A percentile compares a stretch with the other conserved stretches of the same genome.
Conservation (phyloP, 164 flowering plant species). For the Echeveria elegans region DNA sequence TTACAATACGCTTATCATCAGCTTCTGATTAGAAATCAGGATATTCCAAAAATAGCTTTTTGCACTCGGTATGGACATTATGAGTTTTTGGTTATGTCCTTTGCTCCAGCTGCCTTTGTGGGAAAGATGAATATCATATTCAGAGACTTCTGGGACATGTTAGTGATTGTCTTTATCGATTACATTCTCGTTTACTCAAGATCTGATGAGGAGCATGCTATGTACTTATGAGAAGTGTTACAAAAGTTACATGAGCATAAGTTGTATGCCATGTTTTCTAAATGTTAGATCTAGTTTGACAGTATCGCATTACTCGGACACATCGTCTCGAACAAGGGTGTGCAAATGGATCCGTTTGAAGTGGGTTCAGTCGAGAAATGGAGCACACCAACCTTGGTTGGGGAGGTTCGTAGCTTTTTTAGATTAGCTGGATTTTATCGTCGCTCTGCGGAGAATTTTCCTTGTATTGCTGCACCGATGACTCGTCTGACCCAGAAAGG, state of each 20-base stretch:
- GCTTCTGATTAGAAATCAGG: neutral
- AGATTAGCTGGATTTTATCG: neutral
- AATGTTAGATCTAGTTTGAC: neutral
- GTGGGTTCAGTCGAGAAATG: neutral
- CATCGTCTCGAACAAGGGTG: neutral
- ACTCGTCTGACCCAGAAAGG: neutral
- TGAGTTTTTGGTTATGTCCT: conserved; percentile 10
- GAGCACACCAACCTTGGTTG: neutral
- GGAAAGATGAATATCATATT: neutral
- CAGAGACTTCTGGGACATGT: neutral
- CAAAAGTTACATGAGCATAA: neutral
- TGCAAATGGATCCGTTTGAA: too few species aligned
- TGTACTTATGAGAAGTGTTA: neutral
- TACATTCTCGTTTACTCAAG: neutral
- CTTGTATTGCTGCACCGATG: neutral
- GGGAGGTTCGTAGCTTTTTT: neutral
- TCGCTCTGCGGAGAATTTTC: neutral
- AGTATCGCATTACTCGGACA: neutral
- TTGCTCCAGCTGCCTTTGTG: conserved; percentile 2
- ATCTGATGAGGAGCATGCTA: neutral
- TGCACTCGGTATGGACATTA: conserved; percentile 6
- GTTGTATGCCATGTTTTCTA: neutral
- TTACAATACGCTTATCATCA: neutral
- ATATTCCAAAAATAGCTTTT: neutral
- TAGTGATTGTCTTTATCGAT: conserved; percentile 1